Evolutionary conservation across 352 stramenopile species (phyloP).

Genomic region (Globisporangium heterothallicum): DNA sequence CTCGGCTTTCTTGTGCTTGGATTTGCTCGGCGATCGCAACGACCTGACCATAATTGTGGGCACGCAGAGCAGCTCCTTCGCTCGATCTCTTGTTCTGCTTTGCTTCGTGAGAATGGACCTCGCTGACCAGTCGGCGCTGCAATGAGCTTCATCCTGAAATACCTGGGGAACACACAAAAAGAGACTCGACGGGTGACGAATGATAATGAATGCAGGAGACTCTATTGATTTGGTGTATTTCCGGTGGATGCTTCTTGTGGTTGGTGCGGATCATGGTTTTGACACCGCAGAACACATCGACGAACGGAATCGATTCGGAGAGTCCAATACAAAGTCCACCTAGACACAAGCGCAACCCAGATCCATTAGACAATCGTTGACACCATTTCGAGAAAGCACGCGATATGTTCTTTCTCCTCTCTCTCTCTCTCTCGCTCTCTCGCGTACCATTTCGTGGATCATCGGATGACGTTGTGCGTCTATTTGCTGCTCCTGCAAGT

Average conservation of each 20-base stretch:
- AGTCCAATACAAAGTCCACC: conserved; percentile 65
- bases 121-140: background rate
- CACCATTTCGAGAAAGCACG: no score
- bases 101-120: background rate
- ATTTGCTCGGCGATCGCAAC: no score
- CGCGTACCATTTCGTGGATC: conserved; percentile 51
- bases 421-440: no score
- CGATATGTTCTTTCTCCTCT: no score
- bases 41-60: no score
- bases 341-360: conserved; percentile 9
- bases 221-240: background rate
- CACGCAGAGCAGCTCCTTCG: no score
- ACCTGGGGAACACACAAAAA: background rate
- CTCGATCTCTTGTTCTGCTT: background rate
- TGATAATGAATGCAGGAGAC: background rate
- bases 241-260: background rate
- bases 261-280: conserved; percentile 9
- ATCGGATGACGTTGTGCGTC: conserved; percentile 26
- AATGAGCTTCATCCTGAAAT: background rate
- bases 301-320: conserved; percentile 49
- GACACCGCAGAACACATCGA: conserved; percentile 55
- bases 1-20: conserved; percentile 1
- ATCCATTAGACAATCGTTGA: background rate
- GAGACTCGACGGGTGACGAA: background rate
- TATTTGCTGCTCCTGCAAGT: conserved; percentile 41